Percentiles rank a stretch among this genome's conserved stretches.
Conservation (phyloP, 2,329 filamentous ascomycete species). For the Seiridium cupressi region DNA sequence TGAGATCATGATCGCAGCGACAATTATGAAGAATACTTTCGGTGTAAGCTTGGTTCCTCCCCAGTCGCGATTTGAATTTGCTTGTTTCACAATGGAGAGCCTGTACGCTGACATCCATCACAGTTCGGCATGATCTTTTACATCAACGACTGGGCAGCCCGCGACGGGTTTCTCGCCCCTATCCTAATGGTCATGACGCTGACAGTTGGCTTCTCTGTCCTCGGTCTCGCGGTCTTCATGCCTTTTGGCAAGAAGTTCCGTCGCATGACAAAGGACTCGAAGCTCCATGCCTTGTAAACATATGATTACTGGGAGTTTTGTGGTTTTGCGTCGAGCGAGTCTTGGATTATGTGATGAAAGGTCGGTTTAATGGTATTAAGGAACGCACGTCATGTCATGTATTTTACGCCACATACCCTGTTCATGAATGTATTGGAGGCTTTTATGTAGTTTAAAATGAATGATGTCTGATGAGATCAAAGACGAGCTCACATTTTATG, state of each 20-base stretch:
- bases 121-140: constrained; percentile 31
- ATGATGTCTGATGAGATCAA: too few relatives aligned
- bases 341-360: neutral
- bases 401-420: too few relatives aligned
- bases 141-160: constrained; percentile 25
- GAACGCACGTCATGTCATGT: too few relatives aligned
- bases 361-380: too few relatives aligned
- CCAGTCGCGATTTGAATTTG: too few relatives aligned
- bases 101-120: neutral
- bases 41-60: constrained; percentile 25
- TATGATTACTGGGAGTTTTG: neutral
- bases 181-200: constrained; percentile 25
- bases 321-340: neutral
- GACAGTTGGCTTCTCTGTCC: constrained; percentile 21
- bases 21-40: constrained; percentile 58
- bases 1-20: constrained; percentile 59
- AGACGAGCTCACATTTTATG: too few relatives aligned
- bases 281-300: constrained; percentile 22
- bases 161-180: constrained; percentile 22
- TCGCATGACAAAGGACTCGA: constrained; percentile 26
- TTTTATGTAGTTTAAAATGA: too few relatives aligned
- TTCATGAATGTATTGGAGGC: too few relatives aligned
- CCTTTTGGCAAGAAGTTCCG: constrained; percentile 28
- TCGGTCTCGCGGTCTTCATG: constrained; percentile 25
- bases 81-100: neutral